Percentiles rank a stretch among this genome's conserved stretches.
These are phyloP conservation scores for Phytophthora aleatoria DNA, from an alignment of 352 stramenopile species.

Conservation along the genomic window DNA sequence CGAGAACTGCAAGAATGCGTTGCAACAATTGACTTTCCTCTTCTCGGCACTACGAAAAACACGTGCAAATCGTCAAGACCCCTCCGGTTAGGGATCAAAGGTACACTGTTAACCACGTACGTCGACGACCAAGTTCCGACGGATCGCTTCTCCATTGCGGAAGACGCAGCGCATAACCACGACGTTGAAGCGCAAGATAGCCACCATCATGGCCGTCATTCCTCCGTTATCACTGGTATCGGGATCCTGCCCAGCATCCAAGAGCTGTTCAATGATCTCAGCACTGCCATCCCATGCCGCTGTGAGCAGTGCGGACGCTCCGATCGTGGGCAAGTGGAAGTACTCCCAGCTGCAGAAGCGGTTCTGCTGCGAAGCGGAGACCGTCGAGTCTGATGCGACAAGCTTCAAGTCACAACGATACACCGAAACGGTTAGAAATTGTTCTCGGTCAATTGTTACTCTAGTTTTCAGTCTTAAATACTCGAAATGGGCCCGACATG, in stretches of 20 bases:
- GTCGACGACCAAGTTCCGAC: slow-evolving; percentile 28
- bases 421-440: slow-evolving; percentile 15
- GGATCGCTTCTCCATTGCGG: slow-evolving; percentile 18
- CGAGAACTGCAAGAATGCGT: slow-evolving; percentile 21
- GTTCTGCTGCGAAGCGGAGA: neutral
- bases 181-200: slow-evolving; percentile 29
- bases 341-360: slow-evolving; percentile 30
- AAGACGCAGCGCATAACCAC: slow-evolving; percentile 37
- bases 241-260: slow-evolving; percentile 26
- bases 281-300: slow-evolving; percentile 26
- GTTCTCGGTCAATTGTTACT: neutral
- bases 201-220: slow-evolving; percentile 33
- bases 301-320: slow-evolving; percentile 26
- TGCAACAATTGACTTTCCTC: slow-evolving; percentile 19
- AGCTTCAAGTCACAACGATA: slow-evolving; percentile 12
- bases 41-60: slow-evolving; percentile 18
- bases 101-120: slow-evolving; percentile 10
- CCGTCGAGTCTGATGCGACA: slow-evolving; percentile 3
- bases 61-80: slow-evolving; percentile 12
- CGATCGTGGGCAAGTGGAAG: slow-evolving; percentile 30
- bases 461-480: neutral
- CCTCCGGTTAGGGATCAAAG: neutral
- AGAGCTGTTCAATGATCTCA: slow-evolving; percentile 18
- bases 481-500: neutral
- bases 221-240: slow-evolving; percentile 22